Conservation (phyloP, 768 basidiomycete species). For the Boletus sp. region DNA sequence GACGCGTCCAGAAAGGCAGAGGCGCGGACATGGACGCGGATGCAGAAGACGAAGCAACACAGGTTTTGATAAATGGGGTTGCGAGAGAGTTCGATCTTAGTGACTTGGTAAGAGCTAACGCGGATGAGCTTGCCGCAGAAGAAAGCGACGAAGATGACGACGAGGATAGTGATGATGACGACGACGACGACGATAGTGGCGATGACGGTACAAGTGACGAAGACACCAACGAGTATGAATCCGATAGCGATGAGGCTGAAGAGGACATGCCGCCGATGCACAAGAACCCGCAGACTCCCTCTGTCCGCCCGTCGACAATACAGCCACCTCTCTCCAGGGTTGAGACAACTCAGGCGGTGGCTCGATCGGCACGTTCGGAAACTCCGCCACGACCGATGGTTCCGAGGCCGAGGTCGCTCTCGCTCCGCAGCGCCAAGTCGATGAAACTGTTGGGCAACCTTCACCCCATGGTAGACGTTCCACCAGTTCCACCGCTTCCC, state of each 20-base stretch:
- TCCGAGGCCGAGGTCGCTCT: slow-evolving; percentile 35
- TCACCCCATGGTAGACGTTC: slow-evolving; percentile 34
- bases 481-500: slow-evolving; percentile 40
- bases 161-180: slow-evolving; percentile 38
- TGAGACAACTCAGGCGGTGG: neutral
- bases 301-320: neutral
- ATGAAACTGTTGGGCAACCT: slow-evolving; percentile 31
- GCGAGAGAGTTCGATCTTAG: slow-evolving; percentile 81
- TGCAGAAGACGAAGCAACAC: slow-evolving; percentile 76
- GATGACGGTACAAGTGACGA: slow-evolving; percentile 37
- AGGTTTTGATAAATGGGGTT: slow-evolving; percentile 74
- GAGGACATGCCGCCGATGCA: slow-evolving; percentile 1
- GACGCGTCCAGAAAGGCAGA: slow-evolving; percentile 46
- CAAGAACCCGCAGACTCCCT: neutral
- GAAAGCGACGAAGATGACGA: slow-evolving; percentile 52
- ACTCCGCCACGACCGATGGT: neutral
- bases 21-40: slow-evolving; percentile 47
- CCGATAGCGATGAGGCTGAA: slow-evolving; percentile 13
- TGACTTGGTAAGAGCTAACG: slow-evolving; percentile 74
- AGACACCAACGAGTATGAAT: slow-evolving; percentile 39
- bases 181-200: slow-evolving; percentile 40
- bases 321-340: neutral
- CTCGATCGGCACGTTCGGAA: neutral
- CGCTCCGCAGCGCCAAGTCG: slow-evolving; percentile 47
- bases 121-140: slow-evolving; percentile 76